Evolutionary conservation across 345 rosid genomes (phyloP).

Genomic region (Rhizophora apiculata): DNA sequence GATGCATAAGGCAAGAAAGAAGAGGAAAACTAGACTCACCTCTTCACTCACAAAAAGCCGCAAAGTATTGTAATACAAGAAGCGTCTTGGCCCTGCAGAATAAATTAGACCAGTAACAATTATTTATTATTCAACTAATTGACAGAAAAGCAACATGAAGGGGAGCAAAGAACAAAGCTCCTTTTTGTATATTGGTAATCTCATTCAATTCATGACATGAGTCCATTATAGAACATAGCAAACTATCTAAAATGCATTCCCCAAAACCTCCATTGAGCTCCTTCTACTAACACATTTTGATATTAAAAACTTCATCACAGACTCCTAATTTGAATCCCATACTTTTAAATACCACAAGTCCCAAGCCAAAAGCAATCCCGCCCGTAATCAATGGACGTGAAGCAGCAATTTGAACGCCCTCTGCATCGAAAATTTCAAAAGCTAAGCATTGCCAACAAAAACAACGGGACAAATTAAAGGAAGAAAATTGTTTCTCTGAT

Average conservation of each 20-base stretch:
- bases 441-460: neutral
- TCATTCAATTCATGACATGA: neutral
- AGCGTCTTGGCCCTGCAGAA: slow-evolving; percentile 69
- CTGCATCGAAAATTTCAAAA: slow-evolving; percentile 34
- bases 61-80: slow-evolving; percentile 62
- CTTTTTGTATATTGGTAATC: neutral
- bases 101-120: slow-evolving; percentile 1
- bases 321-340: slow-evolving; percentile 18
- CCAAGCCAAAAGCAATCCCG: slow-evolving; percentile 54
- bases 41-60: slow-evolving; percentile 68
- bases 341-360: slow-evolving; percentile 59
- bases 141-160: neutral
- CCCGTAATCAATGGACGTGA: slow-evolving; percentile 55
- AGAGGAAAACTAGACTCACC: slow-evolving; percentile 35
- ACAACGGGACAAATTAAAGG: neutral
- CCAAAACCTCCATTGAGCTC: neutral
- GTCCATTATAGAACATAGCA: neutral
- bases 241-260: neutral
- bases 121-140: neutral
- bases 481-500: too few species aligned
- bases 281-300: neutral
- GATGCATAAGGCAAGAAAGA: neutral
- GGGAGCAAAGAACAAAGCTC: neutral
- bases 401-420: slow-evolving; percentile 62
- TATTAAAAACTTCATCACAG: neutral